Evolutionary conservation across 148 eudicot species (phyloP), one percentile per base, ranked within the genome.

Genomic region (Camellia sinensis): DNA sequence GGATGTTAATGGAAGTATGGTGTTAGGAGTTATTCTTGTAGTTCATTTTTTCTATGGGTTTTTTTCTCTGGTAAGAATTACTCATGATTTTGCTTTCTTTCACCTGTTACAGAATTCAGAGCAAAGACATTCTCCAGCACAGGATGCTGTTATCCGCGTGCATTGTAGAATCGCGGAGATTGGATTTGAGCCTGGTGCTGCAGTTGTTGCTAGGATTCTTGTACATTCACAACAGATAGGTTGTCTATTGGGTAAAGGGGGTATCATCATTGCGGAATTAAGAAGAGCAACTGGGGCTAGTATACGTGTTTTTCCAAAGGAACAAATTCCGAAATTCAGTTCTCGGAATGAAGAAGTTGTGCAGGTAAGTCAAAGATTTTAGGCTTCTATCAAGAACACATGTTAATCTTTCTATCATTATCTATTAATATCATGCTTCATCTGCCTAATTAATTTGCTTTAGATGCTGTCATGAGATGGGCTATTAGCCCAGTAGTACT

Each of bases 61-160:
- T 61, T 17, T 46, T 63, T 54, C n/a, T 41, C 17, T 37, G 5
- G 21, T 37, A 9, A 52, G 7, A 1, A 6, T 29, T 74, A 53
- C 77, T 74, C 14, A 77, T 74, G 56, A 48, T 10, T 61, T 40
- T 73, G 71, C 68, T 45, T 3, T 53, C n/a, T 84, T 73, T 82
- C 52, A 64, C 60, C 61, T 71, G n/a, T 29, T 57, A 71, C 86
- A 90, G 92, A 83, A 71, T 74, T 63, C 80, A 78, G 89, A 90
- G 79, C 53, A 85, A 70, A 83, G 85, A 62, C 86, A 86, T 52
- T 90, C 91, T 60, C 86, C 91, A 79, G 92, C 92, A 59, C 92
- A 90, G 84, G 92, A 90, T 82, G 91, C 91, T 75, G 88, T 85
- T 81, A 86, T 88, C 12, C 91, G 91, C 50, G 92, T 90, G 62